Conservation (phyloP, 2,329 filamentous ascomycete genomes). For the Lasiodiplodia citricola region DNA sequence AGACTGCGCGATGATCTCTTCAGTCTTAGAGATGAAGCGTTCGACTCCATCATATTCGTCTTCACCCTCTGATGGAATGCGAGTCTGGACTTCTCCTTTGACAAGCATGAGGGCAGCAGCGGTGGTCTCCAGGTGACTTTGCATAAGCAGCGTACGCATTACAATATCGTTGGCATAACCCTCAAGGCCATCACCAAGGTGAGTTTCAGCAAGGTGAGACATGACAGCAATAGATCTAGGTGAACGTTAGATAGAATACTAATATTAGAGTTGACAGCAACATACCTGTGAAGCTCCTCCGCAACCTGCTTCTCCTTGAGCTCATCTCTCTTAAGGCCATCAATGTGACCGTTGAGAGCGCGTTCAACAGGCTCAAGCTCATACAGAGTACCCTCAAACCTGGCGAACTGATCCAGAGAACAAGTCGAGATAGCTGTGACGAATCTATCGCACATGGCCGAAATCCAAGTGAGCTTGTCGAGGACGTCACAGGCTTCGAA, state of each 20-base stretch:
- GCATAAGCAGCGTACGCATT: constrained; percentile 76
- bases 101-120: constrained; percentile 69
- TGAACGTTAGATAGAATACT: constrained; percentile 30
- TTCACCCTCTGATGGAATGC: constrained; percentile 60
- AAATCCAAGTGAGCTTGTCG: constrained; percentile 85
- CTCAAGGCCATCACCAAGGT: constrained; percentile 72
- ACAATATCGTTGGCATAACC: constrained; percentile 79
- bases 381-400: constrained; percentile 78
- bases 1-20: constrained; percentile 74
- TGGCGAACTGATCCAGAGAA: constrained; percentile 76
- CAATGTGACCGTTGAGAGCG: constrained; percentile 86
- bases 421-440: constrained; percentile 80
- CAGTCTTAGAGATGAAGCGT: constrained; percentile 72
- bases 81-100: constrained; percentile 70
- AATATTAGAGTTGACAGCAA: constrained; percentile 14
- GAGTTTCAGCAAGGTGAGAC: constrained; percentile 81
- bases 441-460: constrained; percentile 82
- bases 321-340: constrained; percentile 81
- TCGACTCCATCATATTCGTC: constrained; percentile 65
- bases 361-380: constrained; percentile 93
- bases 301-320: constrained; percentile 84
- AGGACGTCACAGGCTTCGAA: constrained; percentile 81
- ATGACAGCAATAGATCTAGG: constrained; percentile 75
- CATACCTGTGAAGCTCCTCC: constrained; percentile 70
- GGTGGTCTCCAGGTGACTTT: constrained; percentile 80